Percentiles rank a stretch among this genome's conserved stretches.
These are phyloP conservation scores for Cantharellus anzutake DNA, from an alignment of 768 basidiomycete species.

Conservation along the genomic window DNA sequence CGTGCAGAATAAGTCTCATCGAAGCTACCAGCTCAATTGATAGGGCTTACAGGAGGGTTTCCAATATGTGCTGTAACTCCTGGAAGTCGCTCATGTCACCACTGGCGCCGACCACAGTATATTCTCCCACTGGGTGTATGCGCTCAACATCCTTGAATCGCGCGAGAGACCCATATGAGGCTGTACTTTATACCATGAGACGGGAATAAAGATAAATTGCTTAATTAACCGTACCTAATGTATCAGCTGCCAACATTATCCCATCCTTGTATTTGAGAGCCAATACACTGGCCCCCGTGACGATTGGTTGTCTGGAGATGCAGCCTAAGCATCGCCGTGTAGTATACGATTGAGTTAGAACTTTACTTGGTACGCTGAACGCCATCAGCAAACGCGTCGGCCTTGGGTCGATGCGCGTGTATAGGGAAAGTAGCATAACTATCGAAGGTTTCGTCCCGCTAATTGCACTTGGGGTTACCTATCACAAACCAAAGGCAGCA, in stretches of 20 bases:
- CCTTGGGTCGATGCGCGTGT: neutral
- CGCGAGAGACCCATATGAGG: slow-evolving; percentile 92
- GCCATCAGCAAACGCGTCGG: slow-evolving; percentile 39
- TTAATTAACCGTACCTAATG: slow-evolving; percentile 43
- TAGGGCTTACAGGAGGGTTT: slow-evolving; percentile 37
- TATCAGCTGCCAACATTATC: slow-evolving; percentile 97
- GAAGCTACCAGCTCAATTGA: too few relatives aligned
- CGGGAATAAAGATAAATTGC: neutral
- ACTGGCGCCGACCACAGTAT: slow-evolving; percentile 77
- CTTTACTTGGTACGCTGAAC: slow-evolving; percentile 41
- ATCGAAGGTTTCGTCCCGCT: neutral
- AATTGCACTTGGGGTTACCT: neutral
- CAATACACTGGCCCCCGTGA: slow-evolving; percentile 92
- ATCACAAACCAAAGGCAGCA: neutral
- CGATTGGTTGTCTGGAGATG: slow-evolving; percentile 63
- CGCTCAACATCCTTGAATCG: slow-evolving; percentile 90
- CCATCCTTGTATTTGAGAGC: slow-evolving; percentile 92
- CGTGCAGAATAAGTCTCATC: too few relatives aligned
- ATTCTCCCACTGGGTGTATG: slow-evolving; percentile 62
- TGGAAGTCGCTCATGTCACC: slow-evolving; percentile 99
- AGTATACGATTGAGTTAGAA: neutral
- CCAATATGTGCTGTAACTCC: slow-evolving; percentile 63
- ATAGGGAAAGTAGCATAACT: neutral
- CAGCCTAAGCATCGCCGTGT: neutral
- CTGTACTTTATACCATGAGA: slow-evolving; percentile 20